phyloP scores from a whole-genome alignment of 768 basidiomycete species.

The Leccinum subtestaceum region DNA sequence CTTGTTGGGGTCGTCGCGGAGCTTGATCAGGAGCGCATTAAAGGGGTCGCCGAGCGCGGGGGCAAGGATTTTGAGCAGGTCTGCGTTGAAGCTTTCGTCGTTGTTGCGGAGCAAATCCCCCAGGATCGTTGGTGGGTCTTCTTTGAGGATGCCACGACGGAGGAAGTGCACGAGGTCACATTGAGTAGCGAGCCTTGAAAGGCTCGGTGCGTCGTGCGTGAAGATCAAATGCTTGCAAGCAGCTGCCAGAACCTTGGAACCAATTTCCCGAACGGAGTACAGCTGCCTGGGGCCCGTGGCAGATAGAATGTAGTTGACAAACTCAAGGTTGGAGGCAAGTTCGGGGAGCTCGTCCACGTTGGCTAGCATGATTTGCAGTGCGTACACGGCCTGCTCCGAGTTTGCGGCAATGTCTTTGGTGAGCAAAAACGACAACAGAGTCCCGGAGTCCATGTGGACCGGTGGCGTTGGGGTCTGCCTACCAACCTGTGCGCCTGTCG shows the following conservation, averaged over 20 bases:
- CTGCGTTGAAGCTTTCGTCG: background rate
- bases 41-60: slow-evolving; percentile 5
- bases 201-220: background rate
- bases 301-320: slow-evolving; percentile 4
- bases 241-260: background rate
- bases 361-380: slow-evolving; percentile 1
- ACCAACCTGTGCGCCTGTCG: background rate
- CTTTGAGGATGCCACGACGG: background rate
- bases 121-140: slow-evolving; percentile 8
- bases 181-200: background rate
- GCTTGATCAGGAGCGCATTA: background rate
- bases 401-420: background rate
- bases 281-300: slow-evolving; percentile 1
- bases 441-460: background rate
- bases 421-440: slow-evolving; percentile 1
- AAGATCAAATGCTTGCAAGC: background rate
- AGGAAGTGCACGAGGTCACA: slow-evolving; percentile 3
- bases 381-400: background rate
- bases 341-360: background rate
- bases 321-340: background rate
- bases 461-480: background rate
- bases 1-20: background rate
- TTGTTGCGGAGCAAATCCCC: background rate
- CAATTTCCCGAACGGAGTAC: slow-evolving; percentile 2
- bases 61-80: background rate